Evolutionary conservation across 2,329 filamentous ascomycete species (phyloP), one percentile per base, ranked within the genome.

Genomic region (Hymenoscyphus fructigenus): DNA sequence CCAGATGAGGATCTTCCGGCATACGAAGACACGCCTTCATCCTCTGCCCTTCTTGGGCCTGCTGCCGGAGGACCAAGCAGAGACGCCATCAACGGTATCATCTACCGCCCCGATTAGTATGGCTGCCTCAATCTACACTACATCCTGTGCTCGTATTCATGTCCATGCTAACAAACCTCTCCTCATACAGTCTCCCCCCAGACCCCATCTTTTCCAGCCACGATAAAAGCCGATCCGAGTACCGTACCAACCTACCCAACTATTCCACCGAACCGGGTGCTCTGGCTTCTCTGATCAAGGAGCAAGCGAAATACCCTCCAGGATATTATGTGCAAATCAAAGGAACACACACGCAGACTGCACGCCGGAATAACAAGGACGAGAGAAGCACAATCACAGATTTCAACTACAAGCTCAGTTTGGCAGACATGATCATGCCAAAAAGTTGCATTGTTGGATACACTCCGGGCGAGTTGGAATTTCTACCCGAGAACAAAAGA

Each of bases 361-460:
- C 64, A 15, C 28, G 57, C 2, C 47, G 29, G 23, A 44, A 57
- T 23, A 69, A 80, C 67, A 83, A 83, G 71, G 78, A 78, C n/a
- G n/a, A 36, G n/a, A 56, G 34, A 47, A 79, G 83, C 71, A 78
- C 71, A 36, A 76, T 87, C 6, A 81, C 81, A 26, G 87, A 90
- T 73, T 90, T 90, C 70, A 82, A 85, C 71, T 75, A 89, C 63
- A 76, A 76, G 23, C 76, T 89, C 66, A 85, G 88, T 63, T 76
- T 90, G 68, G 87, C 85, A 1, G 81, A 84, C 4, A 82, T 86
- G 47, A 79, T 89, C 15, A 84, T 82, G 71, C 74, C 79, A 5
- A 78, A 79, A 5, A 78, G 84, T 66, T 78, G 80, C 20, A 71
- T 73, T 23, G 58, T 58, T 9, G 62, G 83, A 20, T 1, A 7